Percentiles rank a stretch among this genome's conserved stretches.
phyloP scores from a whole-genome alignment of 441 rosid species.

The Corymbia calophylla region DNA sequence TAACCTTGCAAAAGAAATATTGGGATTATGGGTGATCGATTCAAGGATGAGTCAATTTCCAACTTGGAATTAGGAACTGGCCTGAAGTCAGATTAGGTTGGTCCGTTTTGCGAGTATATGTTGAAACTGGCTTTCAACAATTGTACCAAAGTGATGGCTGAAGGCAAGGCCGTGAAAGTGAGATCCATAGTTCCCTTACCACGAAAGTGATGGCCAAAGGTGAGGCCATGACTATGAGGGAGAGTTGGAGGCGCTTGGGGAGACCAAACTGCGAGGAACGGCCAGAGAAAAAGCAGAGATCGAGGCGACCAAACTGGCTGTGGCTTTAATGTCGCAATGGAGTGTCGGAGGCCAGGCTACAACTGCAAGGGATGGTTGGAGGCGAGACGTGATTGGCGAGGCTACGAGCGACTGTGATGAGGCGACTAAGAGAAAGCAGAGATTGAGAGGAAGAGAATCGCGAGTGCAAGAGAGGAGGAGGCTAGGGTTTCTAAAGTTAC shows the following conservation, averaged over 20 bases:
- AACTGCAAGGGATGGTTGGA: fast-evolving
- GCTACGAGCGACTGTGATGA: fast-evolving
- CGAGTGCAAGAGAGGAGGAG: not conserved
- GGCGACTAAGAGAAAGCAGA: not conserved
- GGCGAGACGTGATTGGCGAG: not conserved
- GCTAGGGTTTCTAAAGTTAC: fast-evolving
- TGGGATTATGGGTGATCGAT: not conserved
- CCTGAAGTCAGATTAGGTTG: fast-evolving
- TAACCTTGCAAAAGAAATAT: not conserved
- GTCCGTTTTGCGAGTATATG: not conserved
- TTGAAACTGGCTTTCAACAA: not conserved
- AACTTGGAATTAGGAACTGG: not conserved
- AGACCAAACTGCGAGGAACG: fast-evolving
- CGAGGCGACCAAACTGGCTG: not conserved
- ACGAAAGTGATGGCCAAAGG: not conserved
- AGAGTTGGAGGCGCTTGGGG: fast-evolving
- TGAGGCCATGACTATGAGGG: not conserved
- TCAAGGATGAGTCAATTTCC: not conserved
- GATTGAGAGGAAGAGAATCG: not conserved
- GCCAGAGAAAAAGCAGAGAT: not conserved
- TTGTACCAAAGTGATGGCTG: not conserved
- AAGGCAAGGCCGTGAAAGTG: not conserved
- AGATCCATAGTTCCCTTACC: not conserved
- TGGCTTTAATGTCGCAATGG: fast-evolving
- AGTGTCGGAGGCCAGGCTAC: not conserved